Evolutionary conservation across 2,329 filamentous ascomycete species (phyloP).

Genomic region (Pyrenophora teres): DNA sequence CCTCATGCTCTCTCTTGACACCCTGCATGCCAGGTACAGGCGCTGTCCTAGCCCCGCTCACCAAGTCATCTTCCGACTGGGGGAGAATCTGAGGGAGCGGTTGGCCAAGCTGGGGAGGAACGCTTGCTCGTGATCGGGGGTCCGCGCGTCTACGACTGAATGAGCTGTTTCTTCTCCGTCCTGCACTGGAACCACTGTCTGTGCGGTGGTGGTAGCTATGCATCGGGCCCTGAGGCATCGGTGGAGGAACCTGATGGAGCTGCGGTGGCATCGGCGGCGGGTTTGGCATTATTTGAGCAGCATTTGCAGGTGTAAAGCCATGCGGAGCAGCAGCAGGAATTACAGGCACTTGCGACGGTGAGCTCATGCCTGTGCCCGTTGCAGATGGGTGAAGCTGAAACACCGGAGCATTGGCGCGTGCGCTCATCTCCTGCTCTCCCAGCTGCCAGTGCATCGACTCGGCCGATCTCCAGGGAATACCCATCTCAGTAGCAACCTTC

Average conservation of each 20-base stretch:
- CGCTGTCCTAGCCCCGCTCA: conserved; percentile 44
- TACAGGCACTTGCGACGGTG: conserved; percentile 35
- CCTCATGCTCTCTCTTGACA: conserved; percentile 36
- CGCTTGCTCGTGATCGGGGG: conserved; percentile 39
- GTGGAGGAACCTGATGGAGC: conserved; percentile 34
- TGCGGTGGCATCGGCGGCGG: conserved; percentile 29
- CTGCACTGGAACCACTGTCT: conserved; percentile 40
- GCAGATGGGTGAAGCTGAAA: conserved; percentile 63
- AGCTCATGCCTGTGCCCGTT: conserved; percentile 38
- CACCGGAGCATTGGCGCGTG: conserved; percentile 84
- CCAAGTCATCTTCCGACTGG: conserved; percentile 39
- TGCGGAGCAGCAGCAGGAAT: conserved; percentile 34
- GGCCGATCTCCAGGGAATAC: conserved; percentile 89
- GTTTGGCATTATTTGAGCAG: conserved; percentile 42
- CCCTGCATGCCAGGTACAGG: conserved; percentile 37
- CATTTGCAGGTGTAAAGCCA: conserved; percentile 48
- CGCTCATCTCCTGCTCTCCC: conserved; percentile 91
- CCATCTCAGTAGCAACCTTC: conserved; percentile 93
- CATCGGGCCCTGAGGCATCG: conserved; percentile 31
- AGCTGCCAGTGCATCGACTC: conserved; percentile 99
- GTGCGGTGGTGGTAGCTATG: conserved; percentile 42
- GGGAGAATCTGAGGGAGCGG: conserved; percentile 42
- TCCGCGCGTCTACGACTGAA: conserved; percentile 43
- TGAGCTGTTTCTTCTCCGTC: conserved; percentile 40
- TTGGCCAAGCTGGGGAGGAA: conserved; percentile 43